Conservation (phyloP, 2,329 filamentous ascomycete species). For the Westerdykella sp. region DNA sequence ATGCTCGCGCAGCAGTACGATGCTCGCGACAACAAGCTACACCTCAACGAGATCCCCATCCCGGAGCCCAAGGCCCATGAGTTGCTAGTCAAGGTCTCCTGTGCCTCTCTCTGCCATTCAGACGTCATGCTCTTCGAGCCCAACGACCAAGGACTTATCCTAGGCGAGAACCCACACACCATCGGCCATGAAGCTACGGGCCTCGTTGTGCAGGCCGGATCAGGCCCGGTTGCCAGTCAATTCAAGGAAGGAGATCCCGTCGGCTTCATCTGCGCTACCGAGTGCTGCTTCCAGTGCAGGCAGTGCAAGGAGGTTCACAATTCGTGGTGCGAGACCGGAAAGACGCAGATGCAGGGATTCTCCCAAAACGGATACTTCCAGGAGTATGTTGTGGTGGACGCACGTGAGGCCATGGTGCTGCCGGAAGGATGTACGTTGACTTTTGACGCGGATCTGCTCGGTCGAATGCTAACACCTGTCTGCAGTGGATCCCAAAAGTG, state of each 20-base stretch:
- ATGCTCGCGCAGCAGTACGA: constrained; percentile 31
- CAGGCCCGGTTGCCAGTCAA: constrained; percentile 16
- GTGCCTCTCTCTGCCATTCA: constrained; percentile 38
- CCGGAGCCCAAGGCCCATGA: constrained; percentile 40
- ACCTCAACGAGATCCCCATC: constrained; percentile 42
- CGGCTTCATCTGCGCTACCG: constrained; percentile 28
- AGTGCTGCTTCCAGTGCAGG: constrained; percentile 30
- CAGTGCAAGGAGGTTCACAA: constrained; percentile 27
- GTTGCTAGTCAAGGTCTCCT: constrained; percentile 36
- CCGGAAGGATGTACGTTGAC: constrained; percentile 18
- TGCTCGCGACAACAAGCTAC: constrained; percentile 30
- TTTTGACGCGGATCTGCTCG: not conserved
- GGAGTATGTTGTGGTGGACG: constrained; percentile 28
- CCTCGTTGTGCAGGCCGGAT: constrained; percentile 20
- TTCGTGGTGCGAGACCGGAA: constrained; percentile 22
- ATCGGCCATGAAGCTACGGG: constrained; percentile 32
- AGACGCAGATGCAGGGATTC: constrained; percentile 29
- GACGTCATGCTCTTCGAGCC: constrained; percentile 36
- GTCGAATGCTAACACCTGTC: constrained; percentile 1
- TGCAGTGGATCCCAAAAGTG: constrained; percentile 21
- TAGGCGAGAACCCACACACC: constrained; percentile 27
- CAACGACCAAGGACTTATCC: constrained; percentile 28
- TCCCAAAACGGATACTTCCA: constrained; percentile 25
- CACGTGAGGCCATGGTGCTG: constrained; percentile 23
- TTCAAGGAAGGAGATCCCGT: constrained; percentile 30